These are phyloP conservation scores for Diplogelasinospora grovesii DNA, from an alignment of 495 filamentous ascomycete genomes.

Conservation along the genomic window DNA sequence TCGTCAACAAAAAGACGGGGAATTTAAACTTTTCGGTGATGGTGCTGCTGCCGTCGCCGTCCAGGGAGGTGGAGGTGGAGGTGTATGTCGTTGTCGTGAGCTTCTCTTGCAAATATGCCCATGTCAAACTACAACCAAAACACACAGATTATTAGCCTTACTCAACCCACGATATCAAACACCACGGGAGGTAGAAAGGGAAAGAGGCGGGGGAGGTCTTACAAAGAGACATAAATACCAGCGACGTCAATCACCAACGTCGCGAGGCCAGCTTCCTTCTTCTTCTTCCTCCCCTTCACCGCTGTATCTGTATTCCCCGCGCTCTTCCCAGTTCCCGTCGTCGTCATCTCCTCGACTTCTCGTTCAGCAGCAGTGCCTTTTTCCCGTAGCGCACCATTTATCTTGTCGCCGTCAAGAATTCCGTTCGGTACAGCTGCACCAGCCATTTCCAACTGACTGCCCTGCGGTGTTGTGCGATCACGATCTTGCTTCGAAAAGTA, in stretches of 20 bases:
- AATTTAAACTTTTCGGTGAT: conserved; percentile 78
- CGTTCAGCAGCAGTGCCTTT: too few species aligned
- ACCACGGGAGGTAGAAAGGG: too few species aligned
- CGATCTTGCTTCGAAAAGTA: conserved; percentile 38
- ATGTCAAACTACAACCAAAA: conserved; percentile 62
- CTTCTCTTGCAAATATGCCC: conserved; percentile 94
- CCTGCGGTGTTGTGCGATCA: conserved; percentile 30
- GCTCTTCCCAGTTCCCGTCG: background rate
- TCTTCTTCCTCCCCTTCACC: too few species aligned
- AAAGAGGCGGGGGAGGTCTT: conserved; percentile 23
- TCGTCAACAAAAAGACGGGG: conserved; percentile 89
- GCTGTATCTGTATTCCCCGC: too few species aligned
- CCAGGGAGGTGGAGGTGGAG: too few species aligned
- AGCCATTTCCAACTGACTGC: too few species aligned
- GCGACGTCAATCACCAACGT: conserved; percentile 81
- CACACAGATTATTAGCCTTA: too few species aligned
- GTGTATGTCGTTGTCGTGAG: conserved; percentile 94
- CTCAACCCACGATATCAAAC: too few species aligned
- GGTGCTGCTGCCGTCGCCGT: too few species aligned
- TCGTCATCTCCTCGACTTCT: conserved; percentile 34
- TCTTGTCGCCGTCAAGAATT: too few species aligned
- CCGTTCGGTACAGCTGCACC: too few species aligned
- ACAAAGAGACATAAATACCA: conserved; percentile 96
- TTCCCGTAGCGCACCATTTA: too few species aligned
- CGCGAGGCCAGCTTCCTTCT: conserved; percentile 48